Conservation (phyloP, 2,329 filamentous ascomycete species). For the Beauveria brongniartii region DNA sequence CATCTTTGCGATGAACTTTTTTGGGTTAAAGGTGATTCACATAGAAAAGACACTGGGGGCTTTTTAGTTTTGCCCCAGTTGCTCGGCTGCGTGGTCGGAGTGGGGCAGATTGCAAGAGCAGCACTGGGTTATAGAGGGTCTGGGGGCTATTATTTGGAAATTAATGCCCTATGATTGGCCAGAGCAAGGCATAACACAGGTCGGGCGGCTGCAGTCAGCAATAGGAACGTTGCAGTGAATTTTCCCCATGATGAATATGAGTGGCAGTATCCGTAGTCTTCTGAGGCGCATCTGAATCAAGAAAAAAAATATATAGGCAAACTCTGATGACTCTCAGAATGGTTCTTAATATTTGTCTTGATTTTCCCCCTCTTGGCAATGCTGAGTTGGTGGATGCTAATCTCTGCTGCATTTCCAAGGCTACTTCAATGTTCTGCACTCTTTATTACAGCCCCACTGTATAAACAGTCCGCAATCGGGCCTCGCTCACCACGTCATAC, state of each 20-base stretch:
- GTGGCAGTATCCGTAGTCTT: too few species aligned
- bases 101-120: background rate
- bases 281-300: too few species aligned
- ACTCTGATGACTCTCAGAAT: too few species aligned
- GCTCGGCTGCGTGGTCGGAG: constrained; percentile 9
- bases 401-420: background rate
- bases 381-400: too few species aligned
- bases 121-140: background rate
- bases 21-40: constrained; percentile 4
- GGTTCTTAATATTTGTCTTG: background rate
- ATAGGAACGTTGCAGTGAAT: too few species aligned
- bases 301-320: too few species aligned
- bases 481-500: too few species aligned
- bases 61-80: constrained; percentile 14
- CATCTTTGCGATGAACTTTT: constrained; percentile 24
- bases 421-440: background rate
- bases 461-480: too few species aligned
- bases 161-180: constrained; percentile 27
- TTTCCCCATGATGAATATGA: too few species aligned
- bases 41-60: constrained; percentile 17
- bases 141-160: constrained; percentile 21
- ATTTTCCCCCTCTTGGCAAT: background rate
- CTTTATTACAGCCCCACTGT: too few species aligned
- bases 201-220: background rate
- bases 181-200: background rate